A percentile compares a stretch with the other conserved stretches of the same genome.
Evolutionary conservation across 257 asterid genomes (phyloP).

Genomic region (Gentiana dahurica): DNA sequence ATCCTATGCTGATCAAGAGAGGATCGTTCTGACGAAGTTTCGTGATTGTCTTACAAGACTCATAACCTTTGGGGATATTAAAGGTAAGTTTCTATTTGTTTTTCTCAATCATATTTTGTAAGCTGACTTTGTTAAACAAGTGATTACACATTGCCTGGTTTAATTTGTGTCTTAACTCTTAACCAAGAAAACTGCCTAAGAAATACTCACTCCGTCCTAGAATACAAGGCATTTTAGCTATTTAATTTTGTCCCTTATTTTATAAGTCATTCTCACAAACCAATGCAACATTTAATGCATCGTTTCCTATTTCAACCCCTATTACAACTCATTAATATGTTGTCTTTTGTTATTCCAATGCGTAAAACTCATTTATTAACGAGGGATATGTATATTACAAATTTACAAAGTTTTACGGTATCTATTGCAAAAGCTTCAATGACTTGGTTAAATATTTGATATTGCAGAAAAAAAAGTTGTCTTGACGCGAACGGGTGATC

Average conservation of each 20-base stretch:
- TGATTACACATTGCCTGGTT: not conserved
- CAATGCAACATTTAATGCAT: too few relatives aligned
- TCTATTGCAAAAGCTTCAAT: too few relatives aligned
- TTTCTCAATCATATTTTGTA: not conserved
- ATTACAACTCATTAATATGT: not conserved
- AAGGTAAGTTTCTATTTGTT: constrained; percentile 44
- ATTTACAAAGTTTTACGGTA: too few relatives aligned
- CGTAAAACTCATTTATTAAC: too few relatives aligned
- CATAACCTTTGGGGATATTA: constrained; percentile 79
- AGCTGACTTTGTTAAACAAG: not conserved
- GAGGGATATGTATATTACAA: too few relatives aligned
- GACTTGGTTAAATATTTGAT: not conserved
- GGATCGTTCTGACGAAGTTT: constrained; percentile 71
- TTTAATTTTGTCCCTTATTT: too few relatives aligned
- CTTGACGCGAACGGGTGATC: constrained; percentile 41
- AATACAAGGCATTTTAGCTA: too few relatives aligned
- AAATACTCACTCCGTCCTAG: not conserved
- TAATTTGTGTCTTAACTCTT: too few relatives aligned
- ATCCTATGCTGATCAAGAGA: constrained; percentile 76
- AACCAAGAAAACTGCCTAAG: not conserved
- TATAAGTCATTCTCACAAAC: too few relatives aligned
- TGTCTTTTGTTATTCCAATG: too few relatives aligned
- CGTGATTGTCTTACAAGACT: constrained; percentile 92
- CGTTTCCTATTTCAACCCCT: not conserved
- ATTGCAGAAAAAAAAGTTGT: constrained; percentile 49